These are phyloP conservation scores for Retiboletus flavoniger DNA, from an alignment of 1,284 basidiomycete species.

Conservation along the genomic window DNA sequence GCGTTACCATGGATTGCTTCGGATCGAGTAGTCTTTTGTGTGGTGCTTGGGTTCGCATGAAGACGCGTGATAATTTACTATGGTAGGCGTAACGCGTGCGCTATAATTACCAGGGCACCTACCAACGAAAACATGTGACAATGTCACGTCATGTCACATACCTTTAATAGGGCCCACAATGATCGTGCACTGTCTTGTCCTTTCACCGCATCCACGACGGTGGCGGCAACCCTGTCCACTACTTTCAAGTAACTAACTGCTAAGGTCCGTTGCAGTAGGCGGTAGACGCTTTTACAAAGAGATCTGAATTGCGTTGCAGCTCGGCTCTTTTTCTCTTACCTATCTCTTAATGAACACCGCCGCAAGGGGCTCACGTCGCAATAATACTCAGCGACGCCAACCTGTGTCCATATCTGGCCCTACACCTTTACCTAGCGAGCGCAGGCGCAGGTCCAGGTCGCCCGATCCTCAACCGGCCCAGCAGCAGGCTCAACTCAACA, in stretches of 20 bases:
- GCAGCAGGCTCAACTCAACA: slow-evolving; percentile 9
- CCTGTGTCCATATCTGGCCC: slow-evolving; percentile 20
- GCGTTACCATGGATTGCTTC: too few species aligned
- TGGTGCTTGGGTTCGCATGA: too few species aligned
- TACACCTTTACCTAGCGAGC: slow-evolving; percentile 15
- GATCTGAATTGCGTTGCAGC: slow-evolving; percentile 4
- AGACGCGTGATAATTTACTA: too few species aligned
- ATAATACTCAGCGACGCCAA: slow-evolving; percentile 23
- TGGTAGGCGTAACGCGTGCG: too few species aligned
- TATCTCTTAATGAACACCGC: slow-evolving; percentile 22
- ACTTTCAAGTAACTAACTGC: neutral
- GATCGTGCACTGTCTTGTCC: neutral
- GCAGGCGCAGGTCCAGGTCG: slow-evolving; percentile 30
- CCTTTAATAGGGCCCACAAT: slow-evolving; percentile 20
- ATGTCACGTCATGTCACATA: slow-evolving; percentile 13
- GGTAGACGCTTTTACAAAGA: neutral
- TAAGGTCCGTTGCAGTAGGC: slow-evolving; percentile 8
- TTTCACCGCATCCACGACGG: slow-evolving; percentile 18
- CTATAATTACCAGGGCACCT: neutral
- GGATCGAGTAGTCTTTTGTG: too few species aligned
- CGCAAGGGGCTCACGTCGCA: slow-evolving; percentile 27
- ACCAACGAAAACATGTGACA: slow-evolving; percentile 15
- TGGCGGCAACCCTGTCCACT: neutral
- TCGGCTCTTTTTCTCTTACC: neutral
- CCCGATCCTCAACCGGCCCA: slow-evolving; percentile 23